Conservation (phyloP, 2,329 filamentous ascomycete species). For the Chaetomiaceae sp. region DNA sequence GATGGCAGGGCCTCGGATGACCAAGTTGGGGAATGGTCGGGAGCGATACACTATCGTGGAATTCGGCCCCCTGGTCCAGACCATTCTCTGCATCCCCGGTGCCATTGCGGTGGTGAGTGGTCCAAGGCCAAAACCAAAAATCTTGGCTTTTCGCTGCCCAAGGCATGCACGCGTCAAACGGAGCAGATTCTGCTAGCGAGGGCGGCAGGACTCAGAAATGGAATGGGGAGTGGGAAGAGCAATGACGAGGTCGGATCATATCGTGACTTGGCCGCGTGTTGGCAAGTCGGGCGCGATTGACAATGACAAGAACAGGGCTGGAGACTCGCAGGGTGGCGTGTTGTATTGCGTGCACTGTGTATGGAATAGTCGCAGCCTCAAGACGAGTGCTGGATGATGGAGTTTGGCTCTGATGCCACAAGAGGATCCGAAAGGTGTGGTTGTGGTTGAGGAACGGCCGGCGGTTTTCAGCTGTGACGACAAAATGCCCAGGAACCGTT, state of each 20-base stretch:
- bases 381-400: too few relatives aligned
- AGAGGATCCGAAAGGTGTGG: too few relatives aligned
- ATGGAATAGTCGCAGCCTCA: too few relatives aligned
- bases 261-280: too few relatives aligned
- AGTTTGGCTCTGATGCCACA: too few relatives aligned
- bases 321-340: too few relatives aligned
- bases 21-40: conserved; percentile 9
- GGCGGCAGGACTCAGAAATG: neutral
- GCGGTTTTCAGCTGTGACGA: too few relatives aligned
- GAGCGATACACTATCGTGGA: neutral
- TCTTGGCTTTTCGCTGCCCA: conserved; percentile 14
- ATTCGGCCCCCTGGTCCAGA: conserved; percentile 10
- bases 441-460: too few relatives aligned
- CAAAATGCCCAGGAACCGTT: too few relatives aligned
- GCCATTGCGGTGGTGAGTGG: conserved; percentile 14
- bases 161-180: conserved; percentile 8
- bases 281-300: too few relatives aligned
- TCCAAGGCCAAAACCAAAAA: neutral
- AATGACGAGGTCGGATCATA: neutral
- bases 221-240: neutral
- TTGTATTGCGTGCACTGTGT: too few relatives aligned
- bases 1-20: conserved; percentile 13
- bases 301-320: too few relatives aligned
- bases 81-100: conserved; percentile 4
- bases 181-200: neutral